A percentile compares a stretch with the other conserved stretches of the same genome.
These are phyloP conservation scores for Aspergillus pseudonomiae DNA, from an alignment of 2,329 filamentous ascomycete genomes.

Conservation along the genomic window DNA sequence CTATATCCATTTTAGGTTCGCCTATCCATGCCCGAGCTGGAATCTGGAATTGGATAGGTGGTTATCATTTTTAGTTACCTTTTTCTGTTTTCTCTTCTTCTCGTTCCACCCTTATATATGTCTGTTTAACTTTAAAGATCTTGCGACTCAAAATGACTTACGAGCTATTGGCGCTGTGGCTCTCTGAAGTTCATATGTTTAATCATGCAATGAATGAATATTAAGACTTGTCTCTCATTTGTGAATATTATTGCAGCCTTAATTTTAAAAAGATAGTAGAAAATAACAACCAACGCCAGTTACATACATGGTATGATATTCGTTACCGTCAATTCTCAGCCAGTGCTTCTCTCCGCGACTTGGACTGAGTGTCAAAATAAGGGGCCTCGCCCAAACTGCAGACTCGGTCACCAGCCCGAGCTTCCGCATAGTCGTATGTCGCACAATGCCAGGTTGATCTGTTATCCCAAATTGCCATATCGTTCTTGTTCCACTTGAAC, in stretches of 20 bases:
- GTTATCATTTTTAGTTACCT: background rate
- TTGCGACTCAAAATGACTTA: background rate
- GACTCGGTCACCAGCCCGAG: slow-evolving; percentile 51
- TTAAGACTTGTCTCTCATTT: background rate
- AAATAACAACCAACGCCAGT: background rate
- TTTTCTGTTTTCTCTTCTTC: background rate
- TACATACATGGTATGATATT: background rate
- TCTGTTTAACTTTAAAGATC: background rate
- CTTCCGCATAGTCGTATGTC: slow-evolving; percentile 36
- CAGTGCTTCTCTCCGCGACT: slow-evolving; percentile 43
- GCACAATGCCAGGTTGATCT: slow-evolving; percentile 49
- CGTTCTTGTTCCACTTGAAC: slow-evolving; percentile 54
- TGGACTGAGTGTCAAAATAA: slow-evolving; percentile 50
- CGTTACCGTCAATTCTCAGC: background rate
- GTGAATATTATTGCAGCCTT: background rate
- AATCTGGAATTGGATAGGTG: background rate
- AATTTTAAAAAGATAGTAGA: background rate
- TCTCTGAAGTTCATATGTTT: background rate
- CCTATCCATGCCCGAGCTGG: background rate
- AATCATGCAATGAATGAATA: background rate
- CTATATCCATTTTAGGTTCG: background rate
- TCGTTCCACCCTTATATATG: background rate
- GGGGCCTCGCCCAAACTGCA: slow-evolving; percentile 57
- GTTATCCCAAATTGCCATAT: slow-evolving; percentile 38
- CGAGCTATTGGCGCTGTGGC: background rate